Conservation (phyloP, 805 yeast species). For the Barnettozyma populi region DNA sequence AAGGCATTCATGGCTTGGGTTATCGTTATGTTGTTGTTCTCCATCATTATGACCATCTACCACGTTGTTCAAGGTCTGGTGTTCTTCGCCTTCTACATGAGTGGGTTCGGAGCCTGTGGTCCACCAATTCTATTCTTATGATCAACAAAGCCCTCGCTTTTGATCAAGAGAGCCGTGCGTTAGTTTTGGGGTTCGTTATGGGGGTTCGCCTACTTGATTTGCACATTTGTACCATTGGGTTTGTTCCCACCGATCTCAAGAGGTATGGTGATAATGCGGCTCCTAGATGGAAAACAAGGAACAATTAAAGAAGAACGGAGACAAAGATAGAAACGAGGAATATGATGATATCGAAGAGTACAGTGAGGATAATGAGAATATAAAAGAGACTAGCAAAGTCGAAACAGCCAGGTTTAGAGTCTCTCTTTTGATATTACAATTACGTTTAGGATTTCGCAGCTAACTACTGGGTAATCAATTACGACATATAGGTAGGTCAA, state of each 20-base stretch:
- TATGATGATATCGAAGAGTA: too few species aligned
- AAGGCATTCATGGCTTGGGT: too few species aligned
- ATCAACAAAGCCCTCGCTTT: slow-evolving; percentile 49
- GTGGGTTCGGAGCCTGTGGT: slow-evolving; percentile 53
- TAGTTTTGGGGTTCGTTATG: slow-evolving; percentile 45
- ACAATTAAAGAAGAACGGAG: too few species aligned
- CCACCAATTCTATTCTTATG: slow-evolving; percentile 53
- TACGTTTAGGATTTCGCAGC: too few species aligned
- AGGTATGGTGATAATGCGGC: slow-evolving; percentile 3
- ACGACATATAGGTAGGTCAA: too few species aligned
- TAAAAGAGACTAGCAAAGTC: too few species aligned
- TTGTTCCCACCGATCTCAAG: slow-evolving; percentile 5
- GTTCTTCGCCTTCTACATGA: slow-evolving; percentile 54
- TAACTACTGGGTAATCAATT: too few species aligned
- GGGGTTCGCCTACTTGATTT: slow-evolving; percentile 36
- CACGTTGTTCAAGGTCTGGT: slow-evolving; percentile 45
- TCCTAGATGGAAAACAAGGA: slow-evolving; percentile 8
- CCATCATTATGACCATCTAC: slow-evolving; percentile 17
- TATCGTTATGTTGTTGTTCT: too few species aligned
- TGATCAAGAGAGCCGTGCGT: slow-evolving; percentile 46
- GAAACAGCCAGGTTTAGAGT: too few species aligned
- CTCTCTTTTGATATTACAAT: too few species aligned
- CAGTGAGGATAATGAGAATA: too few species aligned
- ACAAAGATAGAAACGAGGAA: too few species aligned
- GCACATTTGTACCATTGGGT: slow-evolving; percentile 1